phyloP scores from a whole-genome alignment of 2,329 filamentous ascomycete genomes.

The Amesomyces nigricolor region DNA sequence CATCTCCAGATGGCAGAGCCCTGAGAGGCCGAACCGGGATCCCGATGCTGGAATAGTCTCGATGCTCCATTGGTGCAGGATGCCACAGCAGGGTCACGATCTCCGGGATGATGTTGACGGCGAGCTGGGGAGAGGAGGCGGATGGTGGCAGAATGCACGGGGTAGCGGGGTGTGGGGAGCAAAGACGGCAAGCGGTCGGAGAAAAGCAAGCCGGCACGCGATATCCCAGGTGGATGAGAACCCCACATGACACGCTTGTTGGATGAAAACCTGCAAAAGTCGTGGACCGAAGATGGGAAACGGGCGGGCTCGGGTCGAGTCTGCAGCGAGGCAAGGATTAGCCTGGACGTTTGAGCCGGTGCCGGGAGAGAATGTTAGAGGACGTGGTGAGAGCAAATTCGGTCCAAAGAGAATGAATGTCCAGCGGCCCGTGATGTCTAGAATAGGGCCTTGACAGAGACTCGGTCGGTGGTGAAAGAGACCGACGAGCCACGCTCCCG shows the following conservation, averaged over 20 bases:
- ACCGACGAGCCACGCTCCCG: not conserved
- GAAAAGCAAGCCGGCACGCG: not conserved
- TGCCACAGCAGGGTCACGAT: slow-evolving; percentile 1
- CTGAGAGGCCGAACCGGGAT: not conserved
- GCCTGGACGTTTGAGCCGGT: too few relatives aligned
- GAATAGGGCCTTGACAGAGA: not conserved
- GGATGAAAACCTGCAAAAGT: not conserved
- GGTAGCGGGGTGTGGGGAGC: slow-evolving; percentile 1
- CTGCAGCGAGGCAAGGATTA: not conserved
- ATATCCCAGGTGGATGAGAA: not conserved
- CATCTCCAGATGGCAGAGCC: not conserved
- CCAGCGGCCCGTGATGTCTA: too few relatives aligned
- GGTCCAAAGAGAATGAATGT: too few relatives aligned
- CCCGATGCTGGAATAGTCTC: slow-evolving; percentile 1
- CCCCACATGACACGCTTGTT: slow-evolving; percentile 8
- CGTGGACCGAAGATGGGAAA: not conserved
- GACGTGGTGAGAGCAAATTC: too few relatives aligned
- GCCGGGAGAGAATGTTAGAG: too few relatives aligned
- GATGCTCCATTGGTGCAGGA: not conserved
- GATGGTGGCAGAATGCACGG: slow-evolving; percentile 18
- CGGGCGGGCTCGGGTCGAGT: not conserved
- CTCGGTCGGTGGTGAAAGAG: not conserved
- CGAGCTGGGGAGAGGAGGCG: slow-evolving; percentile 3
- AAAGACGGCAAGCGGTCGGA: slow-evolving; percentile 3
- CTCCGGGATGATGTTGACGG: slow-evolving; percentile 1